Conservation (phyloP, 1,284 basidiomycete species). For the Irpex sp. region DNA sequence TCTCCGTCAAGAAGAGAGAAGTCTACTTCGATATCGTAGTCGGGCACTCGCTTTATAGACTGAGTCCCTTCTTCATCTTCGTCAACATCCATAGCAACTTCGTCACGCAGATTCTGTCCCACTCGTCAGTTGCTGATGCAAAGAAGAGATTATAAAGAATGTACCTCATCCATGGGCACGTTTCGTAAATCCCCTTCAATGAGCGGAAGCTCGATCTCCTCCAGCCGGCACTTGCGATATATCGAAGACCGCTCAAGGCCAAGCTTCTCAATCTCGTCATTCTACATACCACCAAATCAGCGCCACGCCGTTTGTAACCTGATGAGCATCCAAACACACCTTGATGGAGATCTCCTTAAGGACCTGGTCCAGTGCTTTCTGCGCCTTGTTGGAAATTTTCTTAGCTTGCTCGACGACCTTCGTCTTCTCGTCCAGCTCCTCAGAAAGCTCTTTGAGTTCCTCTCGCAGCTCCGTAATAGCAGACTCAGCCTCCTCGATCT, state of each 20-base stretch:
- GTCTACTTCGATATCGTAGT: conserved; percentile 90
- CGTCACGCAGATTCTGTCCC: conserved; percentile 68
- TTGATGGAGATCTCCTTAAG: conserved; percentile 86
- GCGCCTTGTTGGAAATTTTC: conserved; percentile 62
- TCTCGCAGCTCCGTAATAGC: conserved; percentile 54
- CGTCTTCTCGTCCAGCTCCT: conserved; percentile 61
- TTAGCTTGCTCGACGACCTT: conserved; percentile 75
- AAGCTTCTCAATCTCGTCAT: conserved; percentile 90
- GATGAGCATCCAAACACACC: conserved; percentile 44
- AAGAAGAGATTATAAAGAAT: conserved; percentile 9
- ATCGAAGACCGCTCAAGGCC: conserved; percentile 82
- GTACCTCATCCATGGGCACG: conserved; percentile 92
- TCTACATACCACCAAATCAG: conserved; percentile 40
- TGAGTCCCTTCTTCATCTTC: conserved; percentile 78
- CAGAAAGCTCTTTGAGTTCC: conserved; percentile 59
- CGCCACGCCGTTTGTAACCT: no score
- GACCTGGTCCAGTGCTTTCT: conserved; percentile 77
- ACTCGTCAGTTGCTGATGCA: neutral
- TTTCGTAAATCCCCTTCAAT: conserved; percentile 72
- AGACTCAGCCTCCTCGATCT: conserved; percentile 60
- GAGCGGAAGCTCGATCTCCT: conserved; percentile 87
- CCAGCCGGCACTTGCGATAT: conserved; percentile 90
- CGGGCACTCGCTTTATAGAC: conserved; percentile 62
- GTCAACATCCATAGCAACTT: conserved; percentile 87
- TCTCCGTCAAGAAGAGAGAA: conserved; percentile 80